Percentiles rank a stretch among this genome's conserved stretches.
phyloP scores from a whole-genome alignment of 169 alveolate genomes.

The Cryptosporidium sp. region DNA sequence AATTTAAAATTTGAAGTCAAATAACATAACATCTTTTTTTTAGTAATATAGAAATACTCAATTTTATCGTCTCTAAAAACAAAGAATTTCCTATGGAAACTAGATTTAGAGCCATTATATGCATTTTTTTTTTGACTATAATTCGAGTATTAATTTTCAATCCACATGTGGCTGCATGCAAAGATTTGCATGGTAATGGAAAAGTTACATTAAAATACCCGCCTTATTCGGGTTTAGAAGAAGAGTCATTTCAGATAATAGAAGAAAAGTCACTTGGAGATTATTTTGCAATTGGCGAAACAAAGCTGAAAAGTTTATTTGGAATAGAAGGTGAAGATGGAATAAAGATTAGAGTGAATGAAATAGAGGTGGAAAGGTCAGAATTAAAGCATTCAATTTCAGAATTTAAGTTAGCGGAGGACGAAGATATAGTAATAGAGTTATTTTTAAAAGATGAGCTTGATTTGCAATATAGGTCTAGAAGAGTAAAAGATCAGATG shows the following conservation, averaged over 20 bases:
- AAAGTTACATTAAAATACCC: conserved; percentile 24
- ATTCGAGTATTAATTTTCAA: neutral
- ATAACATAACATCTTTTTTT: no score
- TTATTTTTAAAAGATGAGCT: neutral
- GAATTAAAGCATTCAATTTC: conserved; percentile 25
- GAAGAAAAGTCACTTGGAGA: conserved; percentile 2
- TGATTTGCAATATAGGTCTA: neutral
- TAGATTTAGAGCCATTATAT: neutral
- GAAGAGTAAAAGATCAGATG: neutral
- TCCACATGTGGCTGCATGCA: neutral
- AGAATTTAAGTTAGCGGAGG: conserved; percentile 10
- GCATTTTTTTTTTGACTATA: neutral
- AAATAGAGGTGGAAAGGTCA: conserved; percentile 4
- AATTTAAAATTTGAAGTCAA: no score
- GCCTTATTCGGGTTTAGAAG: conserved; percentile 30
- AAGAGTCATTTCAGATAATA: conserved; percentile 14
- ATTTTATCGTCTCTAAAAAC: neutral
- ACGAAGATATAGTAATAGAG: conserved; percentile 21
- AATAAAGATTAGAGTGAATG: conserved; percentile 20
- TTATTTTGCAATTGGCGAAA: conserved; percentile 24
- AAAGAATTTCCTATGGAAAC: conserved; percentile 1
- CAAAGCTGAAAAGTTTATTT: conserved; percentile 11
- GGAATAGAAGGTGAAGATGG: neutral
- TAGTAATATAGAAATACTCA: neutral
- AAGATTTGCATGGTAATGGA: conserved; percentile 4